Base-by-base conservation (phyloP, 2,329 filamentous ascomycete genomes). In the Delphinella strobiligena region DNA sequence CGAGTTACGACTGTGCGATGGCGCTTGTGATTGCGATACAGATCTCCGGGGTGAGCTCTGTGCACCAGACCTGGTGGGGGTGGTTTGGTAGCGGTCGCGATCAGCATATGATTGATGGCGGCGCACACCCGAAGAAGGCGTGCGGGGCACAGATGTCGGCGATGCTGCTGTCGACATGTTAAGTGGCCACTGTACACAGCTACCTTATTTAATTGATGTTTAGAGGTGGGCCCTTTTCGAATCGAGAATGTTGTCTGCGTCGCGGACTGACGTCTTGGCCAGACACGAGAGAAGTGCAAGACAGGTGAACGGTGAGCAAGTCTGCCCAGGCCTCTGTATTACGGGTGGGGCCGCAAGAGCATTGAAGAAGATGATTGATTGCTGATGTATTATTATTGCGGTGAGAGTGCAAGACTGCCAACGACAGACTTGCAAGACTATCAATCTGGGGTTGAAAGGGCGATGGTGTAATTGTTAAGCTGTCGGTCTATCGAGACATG, bases 121-220 rank as follows among this genome's bases (percentile, higher is more conserved):
- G 40, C 62, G 60, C 16, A 63, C 67, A 31, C 62, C 61, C 22
- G 22, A 27, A 32, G 68, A 70, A 43, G 67, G 62, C 49, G 63
- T 71, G 52, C 69, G 68, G 46, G 63, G 61, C 44, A 72, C 54
- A 37, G 64, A 54, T 15, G 68, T 58, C 41, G 63, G 55, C 45
- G 63, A 61, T 46, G 65, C 61, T 42, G 69, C 62, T 46, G 68
- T 59, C 40, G 67, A 59, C 55, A 59, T 60, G 30, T 10, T 33
- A 29, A 18, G 12, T 9, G 22, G 12, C 22, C 22, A 27, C n/a
- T n/a, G n/a, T n/a, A n/a, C n/a, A n/a, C n/a, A n/a, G n/a, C n/a
- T n/a, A n/a, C n/a, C n/a, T n/a, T n/a, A n/a, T n/a, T n/a, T n/a
- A n/a, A n/a, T n/a, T n/a, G n/a, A n/a, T n/a, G n/a, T n/a, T n/a